A percentile compares a stretch with the other conserved stretches of the same genome.
Evolutionary conservation across 2,329 filamentous ascomycete species (phyloP).

Genomic region (Fusarium pseudocircinatum): DNA sequence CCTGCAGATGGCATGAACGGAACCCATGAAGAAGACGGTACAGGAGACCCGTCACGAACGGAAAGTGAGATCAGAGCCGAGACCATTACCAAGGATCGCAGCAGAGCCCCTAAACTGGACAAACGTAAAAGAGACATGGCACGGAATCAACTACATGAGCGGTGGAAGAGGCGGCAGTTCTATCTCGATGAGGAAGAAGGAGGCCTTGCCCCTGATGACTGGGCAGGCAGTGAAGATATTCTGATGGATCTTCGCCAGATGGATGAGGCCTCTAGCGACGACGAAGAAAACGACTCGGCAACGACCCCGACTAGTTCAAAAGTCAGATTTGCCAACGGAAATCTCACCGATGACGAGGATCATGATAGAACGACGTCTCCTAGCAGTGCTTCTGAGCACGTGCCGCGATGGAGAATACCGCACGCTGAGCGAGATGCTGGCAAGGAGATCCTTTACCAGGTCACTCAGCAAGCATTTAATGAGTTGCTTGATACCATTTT

Average conservation of each 20-base stretch:
- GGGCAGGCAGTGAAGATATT: slow-evolving; percentile 69
- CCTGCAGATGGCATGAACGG: slow-evolving; percentile 39
- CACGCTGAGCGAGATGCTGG: slow-evolving; percentile 84
- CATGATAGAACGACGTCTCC: slow-evolving; percentile 80
- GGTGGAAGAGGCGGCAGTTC: slow-evolving; percentile 81
- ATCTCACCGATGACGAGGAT: slow-evolving; percentile 73
- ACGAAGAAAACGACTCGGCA: slow-evolving; percentile 54
- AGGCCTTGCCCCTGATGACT: slow-evolving; percentile 69
- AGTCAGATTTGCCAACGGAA: slow-evolving; percentile 78
- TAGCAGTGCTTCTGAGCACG: slow-evolving; percentile 75
- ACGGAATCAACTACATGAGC: slow-evolving; percentile 68
- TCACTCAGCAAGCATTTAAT: slow-evolving; percentile 90
- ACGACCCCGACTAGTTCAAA: slow-evolving; percentile 81
- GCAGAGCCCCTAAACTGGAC: slow-evolving; percentile 50
- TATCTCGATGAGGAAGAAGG: slow-evolving; percentile 90
- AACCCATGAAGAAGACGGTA: slow-evolving; percentile 39
- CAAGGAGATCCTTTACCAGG: slow-evolving; percentile 89
- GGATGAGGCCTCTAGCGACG: slow-evolving; percentile 56
- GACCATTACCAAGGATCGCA: slow-evolving; percentile 49
- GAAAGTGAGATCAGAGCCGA: slow-evolving; percentile 55
- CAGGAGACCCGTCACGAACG: slow-evolving; percentile 47
- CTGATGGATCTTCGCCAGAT: slow-evolving; percentile 50
- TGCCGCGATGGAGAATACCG: slow-evolving; percentile 81
- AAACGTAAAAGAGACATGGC: slow-evolving; percentile 56
- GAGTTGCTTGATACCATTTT: slow-evolving; percentile 91